A percentile compares a stretch with the other conserved stretches of the same genome.
Evolutionary conservation across 306 rosid genomes (phyloP).

Genomic region (Lathyrus tuberosus): DNA sequence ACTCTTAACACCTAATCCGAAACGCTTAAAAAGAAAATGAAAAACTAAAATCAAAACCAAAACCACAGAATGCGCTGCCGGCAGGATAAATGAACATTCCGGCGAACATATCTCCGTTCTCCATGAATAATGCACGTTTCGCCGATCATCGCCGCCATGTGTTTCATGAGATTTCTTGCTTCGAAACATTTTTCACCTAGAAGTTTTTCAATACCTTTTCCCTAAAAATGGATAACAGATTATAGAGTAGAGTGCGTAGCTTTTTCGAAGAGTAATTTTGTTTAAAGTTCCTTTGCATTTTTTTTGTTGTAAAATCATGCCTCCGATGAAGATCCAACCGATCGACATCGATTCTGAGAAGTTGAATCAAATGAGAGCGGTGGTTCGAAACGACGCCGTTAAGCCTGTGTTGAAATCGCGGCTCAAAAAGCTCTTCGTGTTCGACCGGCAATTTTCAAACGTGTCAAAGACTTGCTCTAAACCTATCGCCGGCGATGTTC

Average conservation of each 20-base stretch:
- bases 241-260: neutral
- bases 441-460: conserved; percentile 85
- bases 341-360: conserved; percentile 64
- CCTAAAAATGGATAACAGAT: conserved; percentile 41
- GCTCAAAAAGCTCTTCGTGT: conserved; percentile 67
- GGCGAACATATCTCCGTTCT: conserved; percentile 36
- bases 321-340: conserved; percentile 98
- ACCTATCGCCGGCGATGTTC: conserved; percentile 43
- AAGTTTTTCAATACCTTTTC: conserved; percentile 35
- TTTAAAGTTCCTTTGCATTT: neutral
- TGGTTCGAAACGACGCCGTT: conserved; percentile 56
- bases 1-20: conserved; percentile 36
- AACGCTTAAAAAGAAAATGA: neutral
- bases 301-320: conserved; percentile 41
- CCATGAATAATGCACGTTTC: conserved; percentile 54
- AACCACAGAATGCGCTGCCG: conserved; percentile 18
- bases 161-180: conserved; percentile 57
- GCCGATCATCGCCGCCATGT: conserved; percentile 74
- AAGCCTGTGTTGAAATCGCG: conserved; percentile 87
- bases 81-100: conserved; percentile 80
- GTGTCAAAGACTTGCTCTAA: conserved; percentile 62
- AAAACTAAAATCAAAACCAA: neutral
- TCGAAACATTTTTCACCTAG: conserved; percentile 38
- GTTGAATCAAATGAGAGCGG: conserved; percentile 45
- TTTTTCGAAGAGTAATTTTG: conserved; percentile 12